Base-by-base conservation (phyloP, 140 eudicot genomes). In the Ambrosia hybrid region DNA sequence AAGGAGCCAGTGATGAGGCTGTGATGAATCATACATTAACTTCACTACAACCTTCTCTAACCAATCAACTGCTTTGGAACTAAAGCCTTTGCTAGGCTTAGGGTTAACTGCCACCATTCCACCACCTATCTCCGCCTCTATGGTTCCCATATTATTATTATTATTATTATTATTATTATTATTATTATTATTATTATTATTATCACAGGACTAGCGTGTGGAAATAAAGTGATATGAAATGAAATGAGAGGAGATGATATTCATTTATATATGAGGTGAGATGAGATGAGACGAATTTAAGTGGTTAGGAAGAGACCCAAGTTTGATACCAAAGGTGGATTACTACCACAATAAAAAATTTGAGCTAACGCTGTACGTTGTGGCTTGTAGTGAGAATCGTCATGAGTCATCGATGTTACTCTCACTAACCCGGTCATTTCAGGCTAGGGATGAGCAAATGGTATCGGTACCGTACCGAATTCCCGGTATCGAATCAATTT, bases 11-110 rank as follows among this genome's bases (percentile, higher is more conserved):
- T 83, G 88, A 59, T 86, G 89, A 63, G 91, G 87, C 58, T 67
- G 64, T 0, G 82, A 78, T 14, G 86, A 67, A 74, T 86, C 88
- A 52, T 90, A 79, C 94, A 90, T 84, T 1, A 79, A 21, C 80
- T 88, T 94, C 58, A 94, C 90, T 0, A 90, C 52, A 36, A 81
- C 33, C 76, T 67, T 75, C 72, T 90, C 99, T n/a, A 94, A 8
- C 91, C 81, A 94, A 73, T 94, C 99, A 9, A 94, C 64, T 3
- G 86, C 96, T 77, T 86, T 90, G 0, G 97, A 88, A 37, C 87
- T 56, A 2, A 90, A 3, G 13, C 97, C 97, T 61, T 78, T 88
- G 4, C 17, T 72, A 0, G 99, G 96, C 73, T 88, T 94, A 3
- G 99, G 97, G 10, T 81, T 84, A 79, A 94, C 97, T 48, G 51